Conservation (phyloP, 108 stramenopile species). For the Nitzschia sp. region DNA sequence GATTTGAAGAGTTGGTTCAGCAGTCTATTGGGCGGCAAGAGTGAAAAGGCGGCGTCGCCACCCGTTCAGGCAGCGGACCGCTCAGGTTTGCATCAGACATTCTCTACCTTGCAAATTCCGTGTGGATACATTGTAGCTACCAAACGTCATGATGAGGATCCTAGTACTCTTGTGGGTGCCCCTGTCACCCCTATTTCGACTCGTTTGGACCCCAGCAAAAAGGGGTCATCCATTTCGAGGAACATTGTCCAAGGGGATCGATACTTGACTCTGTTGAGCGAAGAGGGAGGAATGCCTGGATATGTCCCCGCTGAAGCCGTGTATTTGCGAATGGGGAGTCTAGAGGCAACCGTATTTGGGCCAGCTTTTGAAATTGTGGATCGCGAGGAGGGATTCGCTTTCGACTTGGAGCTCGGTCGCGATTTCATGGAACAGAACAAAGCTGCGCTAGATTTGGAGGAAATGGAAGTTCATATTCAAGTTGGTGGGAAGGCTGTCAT, state of each 20-base stretch:
- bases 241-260: slow-evolving; percentile 2
- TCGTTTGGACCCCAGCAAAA: slow-evolving; percentile 4
- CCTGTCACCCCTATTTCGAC: slow-evolving; percentile 2
- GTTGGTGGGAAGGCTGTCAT: slow-evolving; percentile 8
- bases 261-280: slow-evolving; percentile 4
- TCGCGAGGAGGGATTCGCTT: neutral
- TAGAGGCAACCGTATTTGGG: slow-evolving; percentile 5
- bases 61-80: neutral
- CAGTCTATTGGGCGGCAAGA: neutral
- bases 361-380: slow-evolving; percentile 1
- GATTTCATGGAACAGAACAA: slow-evolving; percentile 14
- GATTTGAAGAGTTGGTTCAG: neutral
- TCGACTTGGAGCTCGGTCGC: slow-evolving; percentile 7
- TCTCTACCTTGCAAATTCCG: neutral
- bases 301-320: slow-evolving; percentile 1
- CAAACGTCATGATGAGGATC: slow-evolving; percentile 1
- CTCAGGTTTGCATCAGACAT: slow-evolving; percentile 1
- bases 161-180: neutral
- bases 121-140: slow-evolving; percentile 17
- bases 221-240: slow-evolving; percentile 1
- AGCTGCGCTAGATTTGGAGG: slow-evolving; percentile 1
- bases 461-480: slow-evolving; percentile 11
- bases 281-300: neutral
- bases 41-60: neutral
- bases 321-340: slow-evolving; percentile 13